phyloP scores from a whole-genome alignment of 257 asterid species.

The Ballota nigra region DNA sequence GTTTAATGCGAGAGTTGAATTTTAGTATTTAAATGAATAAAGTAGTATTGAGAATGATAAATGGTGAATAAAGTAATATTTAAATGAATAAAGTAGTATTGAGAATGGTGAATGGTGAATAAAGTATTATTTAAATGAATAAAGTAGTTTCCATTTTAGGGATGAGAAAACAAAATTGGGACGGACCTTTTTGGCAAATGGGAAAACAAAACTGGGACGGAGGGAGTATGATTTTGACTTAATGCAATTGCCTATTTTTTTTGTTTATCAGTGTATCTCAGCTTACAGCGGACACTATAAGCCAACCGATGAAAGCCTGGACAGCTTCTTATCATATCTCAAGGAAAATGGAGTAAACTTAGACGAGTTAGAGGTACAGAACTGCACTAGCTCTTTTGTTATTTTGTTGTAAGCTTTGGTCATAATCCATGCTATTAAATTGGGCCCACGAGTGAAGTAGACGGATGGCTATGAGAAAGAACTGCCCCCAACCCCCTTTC shows the following conservation, averaged over 20 bases:
- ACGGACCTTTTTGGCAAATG: too few relatives aligned
- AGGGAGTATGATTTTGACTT: conserved; percentile 22
- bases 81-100: too few relatives aligned
- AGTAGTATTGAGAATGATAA: too few relatives aligned
- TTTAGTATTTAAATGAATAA: too few relatives aligned
- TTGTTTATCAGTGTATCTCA: conserved; percentile 64
- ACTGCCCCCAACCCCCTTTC: too few relatives aligned
- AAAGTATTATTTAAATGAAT: too few relatives aligned
- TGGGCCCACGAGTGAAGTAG: neutral
- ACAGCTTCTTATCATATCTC: conserved; percentile 58
- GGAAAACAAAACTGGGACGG: too few relatives aligned
- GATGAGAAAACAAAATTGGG: too few relatives aligned
- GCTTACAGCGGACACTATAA: conserved; percentile 97
- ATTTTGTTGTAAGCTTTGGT: conserved; percentile 8
- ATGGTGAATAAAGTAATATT: too few relatives aligned
- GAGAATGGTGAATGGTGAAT: too few relatives aligned
- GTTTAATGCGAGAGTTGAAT: too few relatives aligned
- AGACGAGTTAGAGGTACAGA: conserved; percentile 62
- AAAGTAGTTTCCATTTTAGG: too few relatives aligned
- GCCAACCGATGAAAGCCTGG: conserved; percentile 83
- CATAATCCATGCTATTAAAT: conserved; percentile 8
- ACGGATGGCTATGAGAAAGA: neutral
- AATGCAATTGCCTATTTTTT: neutral
- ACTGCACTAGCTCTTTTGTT: neutral
- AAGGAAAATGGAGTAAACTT: conserved; percentile 72